Evolutionary conservation across 352 stramenopile species (phyloP), one percentile per base, ranked within the genome.

Genomic region (Phytophthora macrochlamydospora): DNA sequence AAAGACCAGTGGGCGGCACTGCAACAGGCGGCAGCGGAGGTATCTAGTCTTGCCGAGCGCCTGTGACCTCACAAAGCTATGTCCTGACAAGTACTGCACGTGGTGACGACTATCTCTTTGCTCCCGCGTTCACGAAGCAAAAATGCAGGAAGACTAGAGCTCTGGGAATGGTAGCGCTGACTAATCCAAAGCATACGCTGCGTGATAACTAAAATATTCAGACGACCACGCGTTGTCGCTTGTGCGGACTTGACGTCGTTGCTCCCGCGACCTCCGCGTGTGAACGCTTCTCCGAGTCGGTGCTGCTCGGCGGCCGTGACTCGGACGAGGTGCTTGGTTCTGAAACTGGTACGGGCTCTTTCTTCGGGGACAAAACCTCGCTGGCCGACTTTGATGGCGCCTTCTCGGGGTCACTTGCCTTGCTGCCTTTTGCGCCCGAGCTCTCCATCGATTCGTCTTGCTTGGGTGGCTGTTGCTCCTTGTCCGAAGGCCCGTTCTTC

Each of bases 1-100:
- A 88, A 79, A 49, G 79, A 91, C 8, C 84, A 93, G 51, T 93
- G 82, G 81, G 33, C 52, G 6, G 68, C 67, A 48, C 68, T 94
- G 24, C 59, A 78, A 42, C 53, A 79, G 18, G 33, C 67, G 40
- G 56, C 64, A 49, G 46, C 61, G 3, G 72, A 83, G 2, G 71
- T 89, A 29, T 67, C 66, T 2, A 56, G 81, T 56, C 69, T 76
- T n/a, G 50, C 37, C 31, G 57, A 68, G 31, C 55, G 59, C 7
- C 45, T 81, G 4, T 76, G 74, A 66, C 6, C n/a, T 24, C 18
- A 24, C 18, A 24, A 24, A 24, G 18, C 18, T 24, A 24, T 24
- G 18, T 24, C 18, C 18, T 24, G 18, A 24, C 18, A 24, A 24
- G 18, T 24, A 24, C 18, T 24, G 18, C 18, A 24, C 43, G 45